phyloP scores from a whole-genome alignment of 2,329 filamentous ascomycete species.

The Pyrenophora teres region DNA sequence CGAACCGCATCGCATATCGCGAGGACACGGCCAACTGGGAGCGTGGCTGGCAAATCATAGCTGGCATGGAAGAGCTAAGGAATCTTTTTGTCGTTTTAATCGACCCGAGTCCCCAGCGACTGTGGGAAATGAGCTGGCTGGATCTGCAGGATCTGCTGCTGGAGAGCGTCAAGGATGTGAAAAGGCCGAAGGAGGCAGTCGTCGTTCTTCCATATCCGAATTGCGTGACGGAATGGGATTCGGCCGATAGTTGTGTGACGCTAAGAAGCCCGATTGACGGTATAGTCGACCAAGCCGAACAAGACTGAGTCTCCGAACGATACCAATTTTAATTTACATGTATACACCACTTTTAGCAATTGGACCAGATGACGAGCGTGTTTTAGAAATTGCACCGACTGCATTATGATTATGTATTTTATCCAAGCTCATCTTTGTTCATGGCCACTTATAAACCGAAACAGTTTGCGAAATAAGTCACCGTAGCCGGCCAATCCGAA shows the following conservation, averaged over 20 bases:
- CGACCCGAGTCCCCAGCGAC: constrained; percentile 33
- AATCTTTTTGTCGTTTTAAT: constrained; percentile 34
- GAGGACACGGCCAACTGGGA: constrained; percentile 45
- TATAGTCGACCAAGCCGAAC: background rate
- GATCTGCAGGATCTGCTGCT: constrained; percentile 34
- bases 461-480: constrained; percentile 74
- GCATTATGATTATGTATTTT: background rate
- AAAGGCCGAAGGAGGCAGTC: constrained; percentile 22
- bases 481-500: constrained; percentile 70
- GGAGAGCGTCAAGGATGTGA: constrained; percentile 29
- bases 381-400: background rate
- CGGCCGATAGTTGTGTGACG: constrained; percentile 26
- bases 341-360: background rate
- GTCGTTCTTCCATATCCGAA: constrained; percentile 39
- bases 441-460: constrained; percentile 51
- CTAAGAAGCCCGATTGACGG: constrained; percentile 25
- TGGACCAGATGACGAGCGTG: background rate
- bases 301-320: background rate
- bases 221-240: constrained; percentile 33
- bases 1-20: constrained; percentile 34
- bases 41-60: constrained; percentile 34
- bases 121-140: constrained; percentile 41
- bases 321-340: background rate
- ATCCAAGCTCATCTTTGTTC: background rate
- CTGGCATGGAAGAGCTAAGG: constrained; percentile 32